Evolutionary conservation across 2,329 filamentous ascomycete genomes (phyloP), one percentile per base, ranked within the genome.

Genomic region (Exophiala sp.): DNA sequence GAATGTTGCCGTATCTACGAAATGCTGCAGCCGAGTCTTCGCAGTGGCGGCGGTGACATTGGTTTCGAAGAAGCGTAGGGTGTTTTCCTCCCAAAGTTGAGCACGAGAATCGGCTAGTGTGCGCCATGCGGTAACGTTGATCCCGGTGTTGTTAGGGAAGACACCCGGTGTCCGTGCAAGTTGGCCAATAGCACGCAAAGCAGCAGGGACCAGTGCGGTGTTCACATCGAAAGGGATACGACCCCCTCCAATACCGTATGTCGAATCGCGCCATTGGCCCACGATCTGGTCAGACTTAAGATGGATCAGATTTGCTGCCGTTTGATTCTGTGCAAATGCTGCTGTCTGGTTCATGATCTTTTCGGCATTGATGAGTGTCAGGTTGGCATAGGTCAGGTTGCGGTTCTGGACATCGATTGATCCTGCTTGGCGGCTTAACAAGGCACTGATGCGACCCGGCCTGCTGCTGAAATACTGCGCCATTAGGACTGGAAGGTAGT

Each of bases 211-310:
- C 0, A 87, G 71, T 1, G 81, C 83, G 0, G 80, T 80, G 61
- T 86, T 87, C 20, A 86, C 83, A 57, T 86, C 78, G 63, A 83
- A 86, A 0, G 84, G 83, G n/a, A 85, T 81, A 0, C 79, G 75
- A 1, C 81, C 83, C 33, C 81, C 81, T 1, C 80, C 84, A 11
- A 86, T 72, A 11, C 84, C 83, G 46, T 78, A 79, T 1, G 70
- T 75, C 12, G 78, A 83, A 58, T 87, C 84, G 44, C 84, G 75
- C 84, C 83, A 87, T 64, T 87, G 70, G 0, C 84, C 84, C 0
- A 85, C 80, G 0, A 75, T 58, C 55, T 84, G 68, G 5, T 70
- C 75, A 0, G 77, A 63, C 54, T 81, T 82, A 0, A 87, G 71
- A 54, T 77, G 79, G 11, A 86, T 78, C 2, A 87, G 69, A 32